A percentile compares a stretch with the other conserved stretches of the same genome.
These are phyloP conservation scores for Phytophthora podocarpi DNA, from an alignment of 352 stramenopile genomes.

Conservation along the genomic window DNA sequence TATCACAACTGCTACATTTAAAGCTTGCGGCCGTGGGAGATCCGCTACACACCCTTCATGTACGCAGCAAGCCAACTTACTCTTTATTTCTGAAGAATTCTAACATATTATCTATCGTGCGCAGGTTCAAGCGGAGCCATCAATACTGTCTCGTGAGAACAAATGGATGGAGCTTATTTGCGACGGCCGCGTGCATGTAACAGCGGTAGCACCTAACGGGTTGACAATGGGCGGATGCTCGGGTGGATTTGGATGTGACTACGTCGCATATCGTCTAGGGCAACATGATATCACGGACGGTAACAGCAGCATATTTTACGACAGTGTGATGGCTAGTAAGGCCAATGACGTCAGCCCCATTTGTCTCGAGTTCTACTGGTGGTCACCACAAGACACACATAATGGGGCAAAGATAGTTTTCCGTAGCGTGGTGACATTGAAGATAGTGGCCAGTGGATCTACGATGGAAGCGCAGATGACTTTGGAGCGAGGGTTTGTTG, in stretches of 20 bases:
- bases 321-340: too few species aligned
- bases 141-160: slow-evolving; percentile 21
- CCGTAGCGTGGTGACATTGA: slow-evolving; percentile 18
- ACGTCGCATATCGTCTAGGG: slow-evolving; percentile 25
- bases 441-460: slow-evolving; percentile 1
- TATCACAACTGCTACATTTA: slow-evolving; percentile 38
- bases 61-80: too few species aligned
- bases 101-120: too few species aligned
- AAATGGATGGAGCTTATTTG: slow-evolving; percentile 46
- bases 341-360: slow-evolving; percentile 2
- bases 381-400: neutral
- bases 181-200: slow-evolving; percentile 29
- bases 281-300: too few species aligned
- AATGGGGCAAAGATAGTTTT: slow-evolving; percentile 10
- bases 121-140: slow-evolving; percentile 36
- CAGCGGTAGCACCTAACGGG: slow-evolving; percentile 23
- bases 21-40: slow-evolving; percentile 22
- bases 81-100: too few species aligned
- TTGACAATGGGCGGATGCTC: slow-evolving; percentile 24
- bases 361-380: slow-evolving; percentile 36
- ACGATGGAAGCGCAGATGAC: slow-evolving; percentile 18
- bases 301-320: too few species aligned
- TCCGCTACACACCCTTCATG: slow-evolving; percentile 32
- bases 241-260: slow-evolving; percentile 27
- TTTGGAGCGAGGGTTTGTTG: slow-evolving; percentile 23